Percentiles rank a stretch among this genome's conserved stretches.
phyloP scores from a whole-genome alignment of 2,329 filamentous ascomycete species.

The Colletotrichum viniferum region DNA sequence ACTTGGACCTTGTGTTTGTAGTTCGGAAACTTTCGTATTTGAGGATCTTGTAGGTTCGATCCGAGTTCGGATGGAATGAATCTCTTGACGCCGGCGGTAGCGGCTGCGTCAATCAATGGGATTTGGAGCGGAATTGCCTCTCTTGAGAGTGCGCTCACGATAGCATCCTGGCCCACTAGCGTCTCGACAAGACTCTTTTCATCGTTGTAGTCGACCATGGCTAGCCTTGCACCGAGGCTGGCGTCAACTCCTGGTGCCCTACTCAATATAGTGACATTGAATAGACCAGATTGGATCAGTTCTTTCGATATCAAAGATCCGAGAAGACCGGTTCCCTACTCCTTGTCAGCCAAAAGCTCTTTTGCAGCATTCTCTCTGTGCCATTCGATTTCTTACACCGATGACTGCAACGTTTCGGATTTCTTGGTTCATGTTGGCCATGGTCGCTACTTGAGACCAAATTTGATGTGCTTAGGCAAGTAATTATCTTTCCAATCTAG shows the following conservation, averaged over 20 bases:
- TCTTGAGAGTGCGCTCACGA: not conserved
- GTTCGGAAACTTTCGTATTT: not conserved
- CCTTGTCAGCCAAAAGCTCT: not conserved
- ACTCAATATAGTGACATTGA: not conserved
- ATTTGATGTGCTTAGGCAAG: not conserved
- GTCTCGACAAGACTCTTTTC: not conserved
- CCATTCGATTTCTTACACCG: not conserved
- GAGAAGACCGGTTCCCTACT: not conserved
- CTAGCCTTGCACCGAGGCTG: not conserved
- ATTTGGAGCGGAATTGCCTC: not conserved
- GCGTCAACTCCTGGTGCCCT: not conserved
- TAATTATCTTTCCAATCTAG: fast-evolving
- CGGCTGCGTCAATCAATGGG: not conserved
- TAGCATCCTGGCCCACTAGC: not conserved
- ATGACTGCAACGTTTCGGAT: not conserved
- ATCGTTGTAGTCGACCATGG: not conserved
- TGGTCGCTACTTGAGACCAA: not conserved
- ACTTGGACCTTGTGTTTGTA: not conserved
- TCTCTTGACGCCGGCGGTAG: not conserved
- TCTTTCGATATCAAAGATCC: not conserved
- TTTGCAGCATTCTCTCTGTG: not conserved
- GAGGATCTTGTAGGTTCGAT: not conserved
- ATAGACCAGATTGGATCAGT: not conserved
- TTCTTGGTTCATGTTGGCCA: not conserved
- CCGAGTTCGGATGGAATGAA: not conserved